Evolutionary conservation across 2,329 filamentous ascomycete genomes (phyloP).

Genomic region (Fusarium sulawesiense): DNA sequence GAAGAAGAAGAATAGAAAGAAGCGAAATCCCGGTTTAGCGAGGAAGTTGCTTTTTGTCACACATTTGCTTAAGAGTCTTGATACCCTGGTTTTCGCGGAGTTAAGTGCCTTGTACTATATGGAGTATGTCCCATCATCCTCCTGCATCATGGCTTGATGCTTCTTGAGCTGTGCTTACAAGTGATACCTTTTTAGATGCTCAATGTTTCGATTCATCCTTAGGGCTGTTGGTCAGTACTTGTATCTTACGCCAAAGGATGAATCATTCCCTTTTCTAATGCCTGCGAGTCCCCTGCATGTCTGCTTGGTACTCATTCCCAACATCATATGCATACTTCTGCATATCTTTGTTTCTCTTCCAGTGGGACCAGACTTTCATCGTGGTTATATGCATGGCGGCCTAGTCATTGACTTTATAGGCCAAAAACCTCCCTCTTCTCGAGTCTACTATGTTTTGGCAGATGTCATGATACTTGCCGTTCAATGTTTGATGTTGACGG

Average conservation of each 20-base stretch:
- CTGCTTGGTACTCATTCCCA: slow-evolving; percentile 68
- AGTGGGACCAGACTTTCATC: slow-evolving; percentile 67
- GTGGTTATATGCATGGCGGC: slow-evolving; percentile 75
- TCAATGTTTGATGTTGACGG: slow-evolving; percentile 73
- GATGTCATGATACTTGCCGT: slow-evolving; percentile 67
- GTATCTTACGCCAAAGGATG: slow-evolving; percentile 72
- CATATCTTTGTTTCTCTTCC: slow-evolving; percentile 68
- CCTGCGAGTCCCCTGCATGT: slow-evolving; percentile 68
- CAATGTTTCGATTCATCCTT: slow-evolving; percentile 70
- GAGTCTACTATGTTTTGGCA: slow-evolving; percentile 64
- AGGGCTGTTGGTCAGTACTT: slow-evolving; percentile 70
- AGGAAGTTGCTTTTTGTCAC: slow-evolving; percentile 72
- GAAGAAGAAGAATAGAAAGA: slow-evolving; percentile 53
- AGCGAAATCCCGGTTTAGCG: slow-evolving; percentile 56
- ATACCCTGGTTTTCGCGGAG: slow-evolving; percentile 73
- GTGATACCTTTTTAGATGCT: slow-evolving; percentile 62
- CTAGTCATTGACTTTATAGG: slow-evolving; percentile 76
- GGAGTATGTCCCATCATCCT: slow-evolving; percentile 63
- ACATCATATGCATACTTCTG: slow-evolving; percentile 69
- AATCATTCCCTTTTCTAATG: slow-evolving; percentile 65
- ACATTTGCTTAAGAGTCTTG: slow-evolving; percentile 69
- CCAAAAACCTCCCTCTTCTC: slow-evolving; percentile 70
- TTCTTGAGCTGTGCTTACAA: slow-evolving; percentile 25
- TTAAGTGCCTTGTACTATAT: slow-evolving; percentile 75
- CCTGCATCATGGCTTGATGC: not conserved